Base-by-base conservation (phyloP, 345 rosid genomes). In the Hypericum androsaemum region DNA sequence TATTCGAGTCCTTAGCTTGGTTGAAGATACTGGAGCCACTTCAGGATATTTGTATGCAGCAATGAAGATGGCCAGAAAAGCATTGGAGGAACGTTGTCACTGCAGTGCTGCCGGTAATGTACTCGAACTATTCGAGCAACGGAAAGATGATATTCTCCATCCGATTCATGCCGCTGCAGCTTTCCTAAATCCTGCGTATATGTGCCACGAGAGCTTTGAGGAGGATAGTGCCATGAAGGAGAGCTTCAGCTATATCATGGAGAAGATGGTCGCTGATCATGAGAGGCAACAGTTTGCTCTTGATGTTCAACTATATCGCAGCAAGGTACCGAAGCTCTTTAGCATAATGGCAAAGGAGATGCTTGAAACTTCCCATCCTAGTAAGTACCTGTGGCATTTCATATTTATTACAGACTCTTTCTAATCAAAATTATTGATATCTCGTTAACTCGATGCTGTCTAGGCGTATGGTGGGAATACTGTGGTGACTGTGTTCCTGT, bases 401-500 rank as follows among this genome's bases (percentile, higher is more conserved):
- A 14, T 13, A 5, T 40, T 37, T 39, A 6, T 38, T 12, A 16
- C 7, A 12, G 6, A n/a, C 15, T 44, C 15, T 9, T 12, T 0
- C 7, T 8, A 44, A 6, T 6, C 15, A 9, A 2, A 8, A 5
- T 6, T 44, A 44, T 12, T 44, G 7, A 12, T 6, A n/a, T 8
- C 10, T 8, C 15, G n/a, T 9, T 44, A 6, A 8, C 7, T n/a
- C 38, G 5, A 7, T 38, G n/a, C 1, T 22, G 39, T n/a, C 15
- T 17, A 63, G 62, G 67, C 37, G 43, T 41, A 4, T 50, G 67
- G 57, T 64, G 62, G 67, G 47, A 64, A 3, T 43, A 11, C 43
- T 37, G 12, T n/a, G 62, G 62, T 8, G 16, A 49, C 10, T 7
- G 0, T 7, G 32, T 63, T 42, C 67, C 67, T 7, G 13, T 50